Percentiles rank a stretch among this genome's conserved stretches.
These are phyloP conservation scores for Lasiodiplodia theobromae DNA, from an alignment of 2,329 filamentous ascomycete species.

Conservation along the genomic window DNA sequence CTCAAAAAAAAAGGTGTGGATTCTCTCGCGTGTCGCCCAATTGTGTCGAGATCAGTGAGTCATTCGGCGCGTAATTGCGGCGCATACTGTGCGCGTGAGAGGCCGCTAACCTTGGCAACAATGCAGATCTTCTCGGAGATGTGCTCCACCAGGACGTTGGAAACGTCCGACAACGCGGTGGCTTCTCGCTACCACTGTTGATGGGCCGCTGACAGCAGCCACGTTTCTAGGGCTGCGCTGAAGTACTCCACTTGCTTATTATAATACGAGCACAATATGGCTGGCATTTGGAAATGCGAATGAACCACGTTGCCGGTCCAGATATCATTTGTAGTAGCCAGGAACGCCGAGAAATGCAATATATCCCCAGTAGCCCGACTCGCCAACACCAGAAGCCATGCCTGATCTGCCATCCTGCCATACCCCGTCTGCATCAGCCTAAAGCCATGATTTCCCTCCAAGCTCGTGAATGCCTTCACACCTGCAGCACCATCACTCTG, in stretches of 20 bases:
- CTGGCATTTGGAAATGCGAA: not conserved
- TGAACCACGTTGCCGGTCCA: not conserved
- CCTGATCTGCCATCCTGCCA: not conserved
- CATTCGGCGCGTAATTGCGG: not conserved
- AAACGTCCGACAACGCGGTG: not conserved
- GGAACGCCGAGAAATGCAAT: constrained; percentile 14
- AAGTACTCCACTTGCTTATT: not conserved
- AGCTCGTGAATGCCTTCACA: not conserved
- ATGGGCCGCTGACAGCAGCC: not conserved
- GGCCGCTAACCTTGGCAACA: not conserved
- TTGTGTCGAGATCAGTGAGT: not conserved
- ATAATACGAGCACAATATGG: not conserved
- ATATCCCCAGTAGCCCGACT: not conserved
- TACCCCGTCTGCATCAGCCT: not conserved
- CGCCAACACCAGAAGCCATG: constrained; percentile 8
- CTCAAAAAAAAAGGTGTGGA: not conserved
- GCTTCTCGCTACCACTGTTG: not conserved
- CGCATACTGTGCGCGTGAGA: not conserved
- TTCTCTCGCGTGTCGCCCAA: not conserved
- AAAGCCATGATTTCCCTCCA: not conserved
- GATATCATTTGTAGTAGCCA: not conserved
- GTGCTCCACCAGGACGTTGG: not conserved
- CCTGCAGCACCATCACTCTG: not conserved
- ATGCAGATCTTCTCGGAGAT: not conserved
- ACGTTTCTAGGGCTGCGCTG: not conserved